Evolutionary conservation across 2,329 filamentous ascomycete genomes (phyloP), one percentile per base, ranked within the genome.

Genomic region (Aspergillus sp.): DNA sequence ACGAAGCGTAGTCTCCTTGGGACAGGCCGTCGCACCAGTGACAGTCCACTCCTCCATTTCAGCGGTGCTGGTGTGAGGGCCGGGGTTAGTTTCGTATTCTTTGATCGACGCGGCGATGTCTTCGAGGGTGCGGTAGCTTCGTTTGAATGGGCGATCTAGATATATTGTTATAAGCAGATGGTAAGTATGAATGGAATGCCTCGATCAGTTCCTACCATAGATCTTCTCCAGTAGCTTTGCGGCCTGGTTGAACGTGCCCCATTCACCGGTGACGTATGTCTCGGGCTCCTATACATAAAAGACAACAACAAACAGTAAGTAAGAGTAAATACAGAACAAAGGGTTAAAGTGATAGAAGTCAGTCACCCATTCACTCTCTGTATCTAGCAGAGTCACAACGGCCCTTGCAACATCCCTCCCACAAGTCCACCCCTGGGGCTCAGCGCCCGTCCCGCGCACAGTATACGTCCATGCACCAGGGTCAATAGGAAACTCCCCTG

Each of bases 401-500:
- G 50, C 58, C 9, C 18, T 20, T 0, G 47, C 50, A 13, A 60
- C 15, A 51, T 60, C 58, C 39, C 54, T 26, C 12, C 45, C 45
- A 9, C 17, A 57, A 9, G 24, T 54, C 42, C 20, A 57, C 22
- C 48, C 38, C 41, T 52, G 48, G 4, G n/a, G 8, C 20, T 52
- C 55, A 4, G 47, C 51, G 2, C 55, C 58, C 1, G 22, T 48
- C 11, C 55, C 55, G 0, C 42, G 42, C 3, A 60, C 55, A 3
- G 22, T n/a, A 13, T 41, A 42, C 36, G 48, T 53, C 42, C 38
- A 32, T 1, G 8, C 32, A 7, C 6, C 6, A 6, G 32, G 15
- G 26, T 57, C 41, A 32, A 60, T 24, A 3, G 55, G 58, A 22
- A 57, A 60, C 34, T 48, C 38, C 5, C 30, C 44, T 6, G 22